phyloP scores from a whole-genome alignment of 345 rosid genomes.

The Aquilaria yunnanensis region DNA sequence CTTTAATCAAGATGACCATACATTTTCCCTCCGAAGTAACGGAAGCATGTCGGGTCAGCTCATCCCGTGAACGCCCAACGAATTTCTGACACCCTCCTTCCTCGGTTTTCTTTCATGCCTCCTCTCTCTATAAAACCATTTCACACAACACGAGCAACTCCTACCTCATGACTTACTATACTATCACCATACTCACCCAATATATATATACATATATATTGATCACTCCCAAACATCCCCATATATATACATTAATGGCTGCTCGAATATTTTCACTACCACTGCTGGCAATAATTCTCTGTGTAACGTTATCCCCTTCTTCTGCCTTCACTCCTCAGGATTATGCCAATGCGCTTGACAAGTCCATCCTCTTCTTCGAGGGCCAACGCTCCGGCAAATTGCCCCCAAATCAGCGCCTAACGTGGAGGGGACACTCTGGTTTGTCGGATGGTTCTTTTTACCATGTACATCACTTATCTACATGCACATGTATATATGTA shows the following conservation, averaged over 20 bases:
- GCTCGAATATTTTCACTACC: conserved; percentile 3
- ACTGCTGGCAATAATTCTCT: conserved; percentile 10
- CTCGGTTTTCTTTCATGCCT: not conserved
- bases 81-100: conserved; percentile 18
- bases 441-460: conserved; percentile 52
- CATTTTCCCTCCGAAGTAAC: no score
- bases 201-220: not conserved
- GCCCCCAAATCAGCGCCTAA: conserved; percentile 43
- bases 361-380: conserved; percentile 66
- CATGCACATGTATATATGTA: no score
- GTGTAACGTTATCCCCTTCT: conserved; percentile 19
- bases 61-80: conserved; percentile 61
- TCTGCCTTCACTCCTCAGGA: conserved; percentile 47
- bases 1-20: no score
- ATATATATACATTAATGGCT: conserved; percentile 16
- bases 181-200: not conserved
- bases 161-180: not conserved
- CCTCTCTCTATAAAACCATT: conserved; percentile 20
- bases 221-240: no score
- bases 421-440: conserved; percentile 61
- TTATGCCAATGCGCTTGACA: conserved; percentile 52
- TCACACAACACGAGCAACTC: not conserved
- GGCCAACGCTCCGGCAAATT: conserved; percentile 69
- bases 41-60: conserved; percentile 11
- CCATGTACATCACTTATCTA: conserved; percentile 24